Evolutionary conservation across 1,139 yeast species (phyloP), one percentile per base, ranked within the genome.

Genomic region (Kodamaea suecica): DNA sequence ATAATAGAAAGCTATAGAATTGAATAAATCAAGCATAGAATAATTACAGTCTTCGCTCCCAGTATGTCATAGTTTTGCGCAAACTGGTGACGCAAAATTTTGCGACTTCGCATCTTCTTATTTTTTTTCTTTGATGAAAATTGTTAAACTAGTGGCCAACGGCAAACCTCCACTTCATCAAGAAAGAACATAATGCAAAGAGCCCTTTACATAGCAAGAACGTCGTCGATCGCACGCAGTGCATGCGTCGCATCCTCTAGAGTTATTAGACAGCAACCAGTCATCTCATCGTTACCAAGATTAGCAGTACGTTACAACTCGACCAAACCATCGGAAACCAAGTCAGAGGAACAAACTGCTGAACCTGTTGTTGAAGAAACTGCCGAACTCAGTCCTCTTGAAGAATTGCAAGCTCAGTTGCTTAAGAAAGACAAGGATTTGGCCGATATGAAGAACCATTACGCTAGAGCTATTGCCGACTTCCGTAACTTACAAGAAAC

Each of bases 401-500:
- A 59, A 30, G 77, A 73, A 36, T 59, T 81, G 44, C 66, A 76
- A 55, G 66, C 66, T 26, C 80, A 83, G 56, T 68, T 78, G 45
- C 72, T 65, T 28, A 70, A 72, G 44, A 86, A 85, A 61, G 90
- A 82, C 54, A 85, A 84, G 58, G 95, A 87, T 44, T 71, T 75
- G 43, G 92, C 88, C 19, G 85, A 82, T 50, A 68, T 84, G 69
- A 87, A 86, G 63, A 94, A 87, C 61, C 80, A 81, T 50, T 82
- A 84, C 55, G 73, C 87, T 41, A 78, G 95, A 52, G 78, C 95
- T 20, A 74, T 87, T 38, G 96, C 97, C 16, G 97, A 90, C 59
- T 90, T 87, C 80, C 81, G 95, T 54, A 87, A 85, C 66, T 71
- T 90, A 50, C 97, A 90, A 69, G 94, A 85, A 53, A 80, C 92